These are phyloP conservation scores for Tylopilus balloui DNA, from an alignment of 768 basidiomycete species.

Conservation along the genomic window DNA sequence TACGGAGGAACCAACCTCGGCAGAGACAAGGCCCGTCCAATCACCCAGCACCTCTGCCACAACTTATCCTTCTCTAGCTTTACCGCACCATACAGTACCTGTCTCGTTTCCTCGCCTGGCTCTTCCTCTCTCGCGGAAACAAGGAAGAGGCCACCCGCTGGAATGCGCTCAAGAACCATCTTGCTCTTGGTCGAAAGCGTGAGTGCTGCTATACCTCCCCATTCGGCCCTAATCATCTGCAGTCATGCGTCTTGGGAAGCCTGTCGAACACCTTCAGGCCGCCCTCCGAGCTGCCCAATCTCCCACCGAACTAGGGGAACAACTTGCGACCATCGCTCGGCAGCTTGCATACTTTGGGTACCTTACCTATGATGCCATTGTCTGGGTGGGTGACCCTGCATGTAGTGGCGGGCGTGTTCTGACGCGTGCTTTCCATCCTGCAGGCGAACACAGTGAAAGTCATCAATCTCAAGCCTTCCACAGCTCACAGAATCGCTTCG, in stretches of 20 bases:
- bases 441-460: conserved; percentile 69
- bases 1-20: conserved; percentile 79
- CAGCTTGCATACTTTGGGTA: conserved; percentile 90
- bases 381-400: conserved; percentile 61
- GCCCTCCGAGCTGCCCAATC: conserved; percentile 68
- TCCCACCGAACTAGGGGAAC: conserved; percentile 57
- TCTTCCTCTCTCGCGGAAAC: conserved; percentile 62
- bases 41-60: background rate
- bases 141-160: conserved; percentile 71
- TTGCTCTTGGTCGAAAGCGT: conserved; percentile 87
- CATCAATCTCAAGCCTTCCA: conserved; percentile 54
- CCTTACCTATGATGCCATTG: conserved; percentile 72
- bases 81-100: conserved; percentile 92
- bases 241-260: conserved; percentile 95
- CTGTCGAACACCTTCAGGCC: conserved; percentile 88
- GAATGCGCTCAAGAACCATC: conserved; percentile 80
- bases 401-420: background rate
- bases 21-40: conserved; percentile 72
- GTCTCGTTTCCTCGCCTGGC: conserved; percentile 85
- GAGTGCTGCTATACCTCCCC: background rate
- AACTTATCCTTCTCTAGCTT: conserved; percentile 43
- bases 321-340: conserved; percentile 71
- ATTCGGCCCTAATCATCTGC: conserved; percentile 1
- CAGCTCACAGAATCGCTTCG: conserved; percentile 55
- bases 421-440: background rate